phyloP scores from a whole-genome alignment of 805 yeast species.

The Yamadazyma sp. region DNA sequence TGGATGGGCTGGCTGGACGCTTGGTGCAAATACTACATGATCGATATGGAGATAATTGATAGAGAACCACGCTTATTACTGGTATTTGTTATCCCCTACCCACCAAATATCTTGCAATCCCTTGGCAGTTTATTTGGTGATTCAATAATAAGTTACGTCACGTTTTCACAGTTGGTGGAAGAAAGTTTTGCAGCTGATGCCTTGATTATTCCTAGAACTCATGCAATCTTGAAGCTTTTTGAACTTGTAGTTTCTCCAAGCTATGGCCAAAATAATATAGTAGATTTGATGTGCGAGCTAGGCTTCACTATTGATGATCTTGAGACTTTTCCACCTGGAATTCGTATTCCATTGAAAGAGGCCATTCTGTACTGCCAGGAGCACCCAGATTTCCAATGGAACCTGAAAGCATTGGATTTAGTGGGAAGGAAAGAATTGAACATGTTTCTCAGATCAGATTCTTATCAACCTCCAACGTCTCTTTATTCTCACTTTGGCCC shows the following conservation, averaged over 20 bases:
- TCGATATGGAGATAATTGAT: constrained; percentile 35
- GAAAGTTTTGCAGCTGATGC: constrained; percentile 61
- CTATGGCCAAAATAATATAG: constrained; percentile 52
- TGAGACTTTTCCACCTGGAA: constrained; percentile 73
- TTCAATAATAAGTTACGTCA: constrained; percentile 52
- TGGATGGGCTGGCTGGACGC: constrained; percentile 74
- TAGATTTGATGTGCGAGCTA: constrained; percentile 60
- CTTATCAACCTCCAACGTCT: constrained; percentile 16
- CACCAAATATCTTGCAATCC: constrained; percentile 61
- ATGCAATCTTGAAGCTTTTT: constrained; percentile 55
- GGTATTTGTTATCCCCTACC: constrained; percentile 48
- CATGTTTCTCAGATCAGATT: constrained; percentile 22
- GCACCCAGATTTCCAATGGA: constrained; percentile 50
- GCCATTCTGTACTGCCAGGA: constrained; percentile 55
- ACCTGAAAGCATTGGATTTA: constrained; percentile 47
- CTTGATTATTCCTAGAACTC: constrained; percentile 65
- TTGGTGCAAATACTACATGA: constrained; percentile 62
- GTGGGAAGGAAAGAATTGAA: constrained; percentile 69
- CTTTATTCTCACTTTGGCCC: constrained; percentile 12
- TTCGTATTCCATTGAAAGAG: constrained; percentile 65
- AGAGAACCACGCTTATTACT: constrained; percentile 40
- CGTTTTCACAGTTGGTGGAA: constrained; percentile 67
- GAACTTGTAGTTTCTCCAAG: constrained; percentile 59
- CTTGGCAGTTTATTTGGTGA: constrained; percentile 49
- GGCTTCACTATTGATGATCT: constrained; percentile 51